phyloP scores from a whole-genome alignment of 2,329 filamentous ascomycete species.

The Clonostachys sp. region DNA sequence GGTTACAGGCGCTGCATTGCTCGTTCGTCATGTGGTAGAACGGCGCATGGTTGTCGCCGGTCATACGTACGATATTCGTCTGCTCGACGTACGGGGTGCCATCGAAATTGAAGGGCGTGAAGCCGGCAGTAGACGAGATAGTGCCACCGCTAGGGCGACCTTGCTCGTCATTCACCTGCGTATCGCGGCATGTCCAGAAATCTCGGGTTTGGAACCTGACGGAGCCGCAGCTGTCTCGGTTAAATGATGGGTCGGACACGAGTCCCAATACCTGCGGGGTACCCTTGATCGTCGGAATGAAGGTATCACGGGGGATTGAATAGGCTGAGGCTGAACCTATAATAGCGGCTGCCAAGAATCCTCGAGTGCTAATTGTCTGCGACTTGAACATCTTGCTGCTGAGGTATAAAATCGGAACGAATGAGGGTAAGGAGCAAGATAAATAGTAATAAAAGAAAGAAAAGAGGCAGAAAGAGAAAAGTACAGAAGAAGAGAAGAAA shows the following conservation, averaged over 20 bases:
- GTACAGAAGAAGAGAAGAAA: not conserved
- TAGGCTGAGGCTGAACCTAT: too few species aligned
- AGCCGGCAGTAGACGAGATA: constrained; percentile 7
- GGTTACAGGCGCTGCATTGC: not conserved
- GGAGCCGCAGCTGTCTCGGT: constrained; percentile 9
- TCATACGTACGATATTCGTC: not conserved
- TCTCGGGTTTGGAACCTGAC: constrained; percentile 6
- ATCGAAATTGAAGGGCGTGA: constrained; percentile 6
- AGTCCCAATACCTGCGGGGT: not conserved
- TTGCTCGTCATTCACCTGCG: constrained; percentile 1
- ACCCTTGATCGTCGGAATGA: not conserved
- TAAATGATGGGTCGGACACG: constrained; percentile 7
- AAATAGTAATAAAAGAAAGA: not conserved
- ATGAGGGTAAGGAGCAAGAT: too few species aligned
- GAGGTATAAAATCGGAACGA: too few species aligned
- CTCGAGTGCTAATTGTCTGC: too few species aligned
- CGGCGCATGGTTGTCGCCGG: not conserved
- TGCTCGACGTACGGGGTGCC: constrained; percentile 6
- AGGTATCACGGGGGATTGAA: not conserved
- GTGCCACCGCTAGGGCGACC: constrained; percentile 2
- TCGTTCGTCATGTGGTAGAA: too few species aligned
- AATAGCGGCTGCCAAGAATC: too few species aligned
- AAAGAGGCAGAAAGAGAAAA: not conserved
- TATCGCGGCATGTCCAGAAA: constrained; percentile 11
- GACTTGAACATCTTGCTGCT: too few species aligned